Percentiles rank a stretch among this genome's conserved stretches.
phyloP scores from a whole-genome alignment of 169 alveolate species.

The Eimeria necatrix region DNA sequence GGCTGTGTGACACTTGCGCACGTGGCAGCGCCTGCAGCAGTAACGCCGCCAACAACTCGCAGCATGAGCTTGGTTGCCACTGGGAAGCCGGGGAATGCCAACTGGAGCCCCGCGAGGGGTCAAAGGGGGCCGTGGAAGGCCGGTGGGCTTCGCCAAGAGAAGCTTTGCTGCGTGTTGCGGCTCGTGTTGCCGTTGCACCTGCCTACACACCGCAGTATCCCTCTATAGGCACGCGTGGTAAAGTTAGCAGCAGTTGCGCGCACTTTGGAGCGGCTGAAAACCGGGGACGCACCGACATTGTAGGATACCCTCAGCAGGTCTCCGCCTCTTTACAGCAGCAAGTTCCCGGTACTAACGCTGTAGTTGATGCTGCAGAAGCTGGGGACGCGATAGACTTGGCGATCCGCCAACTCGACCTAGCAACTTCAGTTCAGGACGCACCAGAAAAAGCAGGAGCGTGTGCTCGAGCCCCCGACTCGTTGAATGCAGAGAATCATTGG shows the following conservation, averaged over 20 bases:
- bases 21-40: constrained; percentile 42
- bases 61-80: neutral
- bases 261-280: neutral
- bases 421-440: neutral
- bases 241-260: neutral
- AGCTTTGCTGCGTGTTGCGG: constrained; percentile 44
- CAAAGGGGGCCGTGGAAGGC: neutral
- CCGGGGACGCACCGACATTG: neutral
- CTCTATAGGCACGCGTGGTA: neutral
- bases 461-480: neutral
- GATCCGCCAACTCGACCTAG: neutral
- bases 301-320: neutral
- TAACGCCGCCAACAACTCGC: neutral
- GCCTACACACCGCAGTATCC: constrained; percentile 29
- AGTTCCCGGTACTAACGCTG: neutral
- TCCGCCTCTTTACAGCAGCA: neutral
- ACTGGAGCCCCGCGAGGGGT: neutral
- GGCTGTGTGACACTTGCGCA: constrained; percentile 14
- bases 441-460: neutral
- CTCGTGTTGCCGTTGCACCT: constrained; percentile 61
- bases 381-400: neutral
- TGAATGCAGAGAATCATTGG: neutral
- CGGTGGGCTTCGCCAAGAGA: neutral
- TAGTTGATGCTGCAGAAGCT: neutral
- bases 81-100: neutral